Evolutionary conservation across 352 stramenopile genomes (phyloP), one percentile per base, ranked within the genome.

Genomic region (Phytophthora meadii): DNA sequence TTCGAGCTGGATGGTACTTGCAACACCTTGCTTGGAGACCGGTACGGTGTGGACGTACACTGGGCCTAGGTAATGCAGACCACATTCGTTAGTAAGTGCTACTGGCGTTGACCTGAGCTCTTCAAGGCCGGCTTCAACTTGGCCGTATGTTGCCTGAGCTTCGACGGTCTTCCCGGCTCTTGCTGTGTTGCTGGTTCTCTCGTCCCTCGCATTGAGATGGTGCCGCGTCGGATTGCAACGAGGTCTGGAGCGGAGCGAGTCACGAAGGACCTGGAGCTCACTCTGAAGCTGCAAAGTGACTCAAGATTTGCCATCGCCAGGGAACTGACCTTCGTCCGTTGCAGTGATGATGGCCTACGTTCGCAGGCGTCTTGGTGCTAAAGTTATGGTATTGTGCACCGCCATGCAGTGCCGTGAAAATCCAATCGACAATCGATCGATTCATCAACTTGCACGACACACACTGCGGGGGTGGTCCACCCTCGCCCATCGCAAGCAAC

Each of bases 181-280:
- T 41, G 56, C 32, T 22, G 34, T 28, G 19, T 27, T 53, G 7
- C 11, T n/a, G 9, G 45, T 54, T 32, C 53, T 64, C 48, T 63
- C 30, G 30, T 36, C 30, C 22, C 9, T 36, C 30, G 30, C 30
- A 36, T 36, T 56, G 46, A 63, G 53, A 68, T 64, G 61, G 53
- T 68, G 51, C 45, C 37, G 39, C 40, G 60, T 67, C 30, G 9
- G 37, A 57, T 56, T 68, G 57, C 47, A 59, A 46, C 7, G 30
- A 5, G 36, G 25, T 51, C 45, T 51, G 45, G 42, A 12, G 25
- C 27, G 45, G 25, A 27, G 8, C 46, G 46, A 53, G 51, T 47
- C 39, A 52, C 37, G 30, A 34, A 36, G 30, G 30, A 36, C 19
- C 19, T 19, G 19, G 52, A 50, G 39, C 5, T 52, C 40, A 52